Evolutionary conservation across 768 basidiomycete species (phyloP).

Genomic region (Trametes gibbosa): DNA sequence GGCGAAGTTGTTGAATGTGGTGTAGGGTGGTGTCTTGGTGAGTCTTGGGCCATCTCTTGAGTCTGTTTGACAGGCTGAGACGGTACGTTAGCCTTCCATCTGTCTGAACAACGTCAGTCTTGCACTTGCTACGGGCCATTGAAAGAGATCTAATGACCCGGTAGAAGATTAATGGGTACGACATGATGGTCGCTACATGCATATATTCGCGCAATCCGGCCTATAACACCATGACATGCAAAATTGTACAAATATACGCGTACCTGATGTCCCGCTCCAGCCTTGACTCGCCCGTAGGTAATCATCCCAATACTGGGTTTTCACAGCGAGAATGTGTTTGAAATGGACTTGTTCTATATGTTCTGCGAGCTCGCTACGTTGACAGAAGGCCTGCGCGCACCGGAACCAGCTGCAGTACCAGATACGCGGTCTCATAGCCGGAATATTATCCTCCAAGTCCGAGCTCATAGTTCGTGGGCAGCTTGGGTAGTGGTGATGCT

Average conservation of each 20-base stretch:
- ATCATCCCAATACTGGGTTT: constrained; percentile 7
- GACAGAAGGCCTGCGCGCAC: constrained; percentile 11
- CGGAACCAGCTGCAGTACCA: constrained; percentile 21
- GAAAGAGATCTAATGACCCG: too few species aligned
- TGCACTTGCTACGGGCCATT: too few species aligned
- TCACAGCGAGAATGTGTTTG: constrained; percentile 6
- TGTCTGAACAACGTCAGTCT: background rate
- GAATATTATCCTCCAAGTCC: background rate
- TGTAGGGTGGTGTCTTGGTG: background rate
- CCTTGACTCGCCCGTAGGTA: constrained; percentile 15
- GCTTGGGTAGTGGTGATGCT: background rate
- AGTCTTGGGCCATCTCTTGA: background rate
- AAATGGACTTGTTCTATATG: constrained; percentile 16
- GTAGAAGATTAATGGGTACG: too few species aligned
- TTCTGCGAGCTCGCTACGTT: background rate
- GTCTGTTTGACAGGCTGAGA: background rate
- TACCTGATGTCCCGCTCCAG: constrained; percentile 15
- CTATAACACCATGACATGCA: background rate
- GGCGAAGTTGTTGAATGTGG: background rate
- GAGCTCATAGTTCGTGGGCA: too few species aligned
- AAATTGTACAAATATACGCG: background rate
- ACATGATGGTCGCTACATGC: too few species aligned
- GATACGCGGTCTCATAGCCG: background rate
- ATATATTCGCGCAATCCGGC: too few species aligned
- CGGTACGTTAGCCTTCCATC: background rate